Evolutionary conservation across 495 filamentous ascomycete species (phyloP).

Genomic region (Podospora pseudoanserina): DNA sequence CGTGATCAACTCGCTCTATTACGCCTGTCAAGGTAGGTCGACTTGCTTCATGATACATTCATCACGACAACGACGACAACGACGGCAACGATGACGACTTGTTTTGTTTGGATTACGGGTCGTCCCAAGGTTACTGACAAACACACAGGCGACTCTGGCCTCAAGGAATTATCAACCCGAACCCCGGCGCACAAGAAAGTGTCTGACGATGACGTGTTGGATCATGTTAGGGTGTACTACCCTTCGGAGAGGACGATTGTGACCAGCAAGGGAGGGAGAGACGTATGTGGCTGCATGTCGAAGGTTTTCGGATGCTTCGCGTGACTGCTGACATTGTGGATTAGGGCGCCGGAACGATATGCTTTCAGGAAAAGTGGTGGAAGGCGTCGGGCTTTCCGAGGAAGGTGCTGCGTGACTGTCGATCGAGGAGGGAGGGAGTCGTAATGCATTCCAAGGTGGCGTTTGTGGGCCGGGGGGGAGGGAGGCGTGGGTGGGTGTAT

Average conservation of each 20-base stretch:
- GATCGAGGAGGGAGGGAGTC: slow-evolving; percentile 60
- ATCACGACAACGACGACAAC: background rate
- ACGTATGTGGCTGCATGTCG: slow-evolving; percentile 31
- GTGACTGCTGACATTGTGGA: background rate
- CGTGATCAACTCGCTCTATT: slow-evolving; percentile 68
- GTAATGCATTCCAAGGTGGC: slow-evolving; percentile 90
- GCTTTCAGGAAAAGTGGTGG: slow-evolving; percentile 68
- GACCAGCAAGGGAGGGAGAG: slow-evolving; percentile 54
- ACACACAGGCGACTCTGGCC: slow-evolving; percentile 54
- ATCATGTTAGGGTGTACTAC: slow-evolving; percentile 72
- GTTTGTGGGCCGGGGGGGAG: slow-evolving; percentile 52
- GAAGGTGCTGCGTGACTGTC: slow-evolving; percentile 67
- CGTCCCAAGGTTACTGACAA: background rate
- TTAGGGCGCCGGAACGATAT: slow-evolving; percentile 73
- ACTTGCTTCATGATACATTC: background rate
- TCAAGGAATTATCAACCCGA: slow-evolving; percentile 53
- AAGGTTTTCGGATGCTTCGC: background rate
- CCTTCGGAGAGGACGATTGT: slow-evolving; percentile 71
- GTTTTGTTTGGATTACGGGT: too few species aligned
- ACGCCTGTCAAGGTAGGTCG: slow-evolving; percentile 64
- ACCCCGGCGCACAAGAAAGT: slow-evolving; percentile 30
- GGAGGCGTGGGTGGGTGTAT: slow-evolving; percentile 61
- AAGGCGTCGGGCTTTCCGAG: slow-evolving; percentile 62
- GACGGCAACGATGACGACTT: too few species aligned
- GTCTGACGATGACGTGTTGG: slow-evolving; percentile 23